Evolutionary conservation across 1,139 yeast genomes (phyloP).

Genomic region (Saccharomyces hybrid): DNA sequence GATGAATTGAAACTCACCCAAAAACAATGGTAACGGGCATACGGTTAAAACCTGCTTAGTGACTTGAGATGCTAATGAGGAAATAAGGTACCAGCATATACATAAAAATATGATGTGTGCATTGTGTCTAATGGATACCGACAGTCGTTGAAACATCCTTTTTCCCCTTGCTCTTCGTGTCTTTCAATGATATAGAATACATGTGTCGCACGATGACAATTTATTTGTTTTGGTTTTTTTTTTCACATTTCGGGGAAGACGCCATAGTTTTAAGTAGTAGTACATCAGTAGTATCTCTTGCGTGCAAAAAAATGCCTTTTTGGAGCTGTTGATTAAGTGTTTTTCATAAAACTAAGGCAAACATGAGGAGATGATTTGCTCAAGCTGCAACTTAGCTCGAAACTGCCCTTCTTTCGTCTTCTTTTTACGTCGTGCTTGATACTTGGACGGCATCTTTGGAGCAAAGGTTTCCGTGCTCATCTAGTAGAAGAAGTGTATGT

Average conservation of each 20-base stretch:
- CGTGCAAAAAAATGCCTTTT: background rate
- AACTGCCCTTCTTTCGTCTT: background rate
- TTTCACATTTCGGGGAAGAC: background rate
- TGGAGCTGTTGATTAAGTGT: background rate
- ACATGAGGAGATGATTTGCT: background rate
- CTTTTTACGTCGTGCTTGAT: background rate
- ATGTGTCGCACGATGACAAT: background rate
- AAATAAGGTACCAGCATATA: conserved; percentile 68
- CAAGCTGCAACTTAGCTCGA: background rate
- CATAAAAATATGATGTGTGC: conserved; percentile 46
- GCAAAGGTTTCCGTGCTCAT: background rate
- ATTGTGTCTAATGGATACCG: conserved; percentile 10
- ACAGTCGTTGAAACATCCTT: background rate
- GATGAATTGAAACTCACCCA: conserved; percentile 80
- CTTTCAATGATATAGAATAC: background rate
- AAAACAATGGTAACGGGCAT: conserved; percentile 71
- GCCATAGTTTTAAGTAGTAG: background rate
- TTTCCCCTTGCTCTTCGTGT: conserved; percentile 1
- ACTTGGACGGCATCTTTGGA: background rate
- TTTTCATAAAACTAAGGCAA: background rate
- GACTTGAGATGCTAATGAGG: conserved; percentile 75
- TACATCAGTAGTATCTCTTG: background rate
- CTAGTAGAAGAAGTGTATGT: background rate
- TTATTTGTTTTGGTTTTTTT: background rate
- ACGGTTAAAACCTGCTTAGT: conserved; percentile 68